Evolutionary conservation across 2,329 filamentous ascomycete genomes (phyloP), one percentile per base, ranked within the genome.

Genomic region (Sclerotinia nivalis): DNA sequence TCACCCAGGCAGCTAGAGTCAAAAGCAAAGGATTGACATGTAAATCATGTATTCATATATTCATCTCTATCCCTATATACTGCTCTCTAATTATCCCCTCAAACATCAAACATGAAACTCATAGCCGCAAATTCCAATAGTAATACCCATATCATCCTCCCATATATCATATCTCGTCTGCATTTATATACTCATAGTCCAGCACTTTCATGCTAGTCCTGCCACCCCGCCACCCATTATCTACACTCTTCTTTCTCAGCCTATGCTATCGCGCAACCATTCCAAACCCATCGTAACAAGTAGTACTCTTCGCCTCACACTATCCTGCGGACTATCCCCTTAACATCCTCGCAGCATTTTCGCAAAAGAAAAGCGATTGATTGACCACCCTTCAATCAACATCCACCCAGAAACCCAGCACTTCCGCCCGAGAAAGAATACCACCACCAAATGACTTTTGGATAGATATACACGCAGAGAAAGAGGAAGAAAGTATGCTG

Each of bases 71-170:
- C 4, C 15, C 15, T 25, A 60, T 45, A 31, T 45, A 45, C n/a
- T 40, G 34, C 4, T 25, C 13, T 25, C 5, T 15, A 12, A 45
- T 25, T 9, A 20, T 28, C 34, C 4, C 28, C 20, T 18, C 12
- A 45, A 25, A 22, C n/a, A 8, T 20, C 25, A 28, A 20, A 25
- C 25, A 10, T 15, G 7, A 34, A 47, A 61, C 28, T n/a, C 25
- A 54, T 47, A 9, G 6, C 18, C 28, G 22, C 43, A 49, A 62
- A 37, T 25, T 0, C 20, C 12, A 34, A 43, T 49, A 37, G 1
- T n/a, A 34, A 62, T 62, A 47, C 34, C 13, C n/a, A 59, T 59
- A 43, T 40, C 55, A 40, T 59, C 56, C 56, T 49, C 59, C 45
- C 45, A 62, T 49, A 49, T 49, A 25, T 62, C 25, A 49, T 37